Evolutionary conservation across 768 basidiomycete species (phyloP).

Genomic region (Hebeloma cylindrosporum): DNA sequence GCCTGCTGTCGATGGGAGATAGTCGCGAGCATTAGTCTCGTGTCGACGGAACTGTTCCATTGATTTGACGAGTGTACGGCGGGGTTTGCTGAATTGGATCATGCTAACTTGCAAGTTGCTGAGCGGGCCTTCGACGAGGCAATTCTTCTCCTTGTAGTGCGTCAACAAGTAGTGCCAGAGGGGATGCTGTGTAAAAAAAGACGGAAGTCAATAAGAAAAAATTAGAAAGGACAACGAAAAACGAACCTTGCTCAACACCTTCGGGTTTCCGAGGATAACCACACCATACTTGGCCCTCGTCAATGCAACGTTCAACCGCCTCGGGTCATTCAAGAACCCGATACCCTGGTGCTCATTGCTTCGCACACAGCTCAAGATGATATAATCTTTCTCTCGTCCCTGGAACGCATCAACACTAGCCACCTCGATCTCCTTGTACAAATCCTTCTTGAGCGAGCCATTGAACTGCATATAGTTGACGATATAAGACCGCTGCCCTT

Average conservation of each 20-base stretch:
- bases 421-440: constrained; percentile 99
- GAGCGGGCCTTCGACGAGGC: constrained; percentile 93
- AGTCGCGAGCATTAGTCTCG: constrained; percentile 89
- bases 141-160: constrained; percentile 95
- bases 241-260: constrained; percentile 95
- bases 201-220: constrained; percentile 7
- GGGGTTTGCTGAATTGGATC: constrained; percentile 99
- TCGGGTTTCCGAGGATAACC: constrained; percentile 99
- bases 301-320: constrained; percentile 94
- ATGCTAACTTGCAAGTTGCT: constrained; percentile 96
- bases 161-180: constrained; percentile 98
- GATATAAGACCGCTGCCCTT: constrained; percentile 97
- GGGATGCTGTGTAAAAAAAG: constrained; percentile 67
- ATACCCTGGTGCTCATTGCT: constrained; percentile 99
- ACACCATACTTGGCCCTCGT: constrained; percentile 98
- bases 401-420: constrained; percentile 99
- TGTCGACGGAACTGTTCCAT: constrained; percentile 94
- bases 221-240: constrained; percentile 1
- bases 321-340: constrained; percentile 97
- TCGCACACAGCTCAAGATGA: constrained; percentile 95
- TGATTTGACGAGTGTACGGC: constrained; percentile 82
- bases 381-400: constrained; percentile 99
- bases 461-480: constrained; percentile 99
- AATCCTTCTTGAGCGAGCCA: constrained; percentile 97
- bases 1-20: constrained; percentile 42